phyloP scores from a whole-genome alignment of 2,329 filamentous ascomycete species.

The Metarhizium humberi region DNA sequence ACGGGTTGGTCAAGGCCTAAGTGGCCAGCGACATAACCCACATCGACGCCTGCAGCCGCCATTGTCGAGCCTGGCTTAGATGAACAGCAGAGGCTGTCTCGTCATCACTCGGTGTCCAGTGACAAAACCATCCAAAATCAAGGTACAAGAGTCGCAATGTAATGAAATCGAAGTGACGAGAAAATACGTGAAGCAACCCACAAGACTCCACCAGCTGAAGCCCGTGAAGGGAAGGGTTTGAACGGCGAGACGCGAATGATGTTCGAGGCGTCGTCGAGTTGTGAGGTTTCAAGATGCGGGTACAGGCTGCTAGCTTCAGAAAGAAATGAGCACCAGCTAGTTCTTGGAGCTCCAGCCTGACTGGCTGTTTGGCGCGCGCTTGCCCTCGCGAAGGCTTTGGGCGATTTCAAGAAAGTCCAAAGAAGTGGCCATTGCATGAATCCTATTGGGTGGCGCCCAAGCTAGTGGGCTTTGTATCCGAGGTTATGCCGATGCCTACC shows the following conservation, averaged over 20 bases:
- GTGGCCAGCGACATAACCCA: constrained; percentile 64
- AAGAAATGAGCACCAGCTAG: background rate
- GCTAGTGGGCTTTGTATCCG: background rate
- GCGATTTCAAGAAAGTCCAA: too few relatives aligned
- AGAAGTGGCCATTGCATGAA: too few relatives aligned
- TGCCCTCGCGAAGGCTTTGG: background rate
- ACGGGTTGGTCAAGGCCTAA: constrained; percentile 58
- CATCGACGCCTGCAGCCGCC: constrained; percentile 48
- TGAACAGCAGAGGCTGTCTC: constrained; percentile 3
- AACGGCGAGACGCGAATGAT: background rate
- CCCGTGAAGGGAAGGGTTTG: background rate
- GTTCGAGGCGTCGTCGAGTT: background rate
- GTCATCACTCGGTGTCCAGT: constrained; percentile 8
- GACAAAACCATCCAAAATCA: constrained; percentile 1
- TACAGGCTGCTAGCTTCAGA: background rate
- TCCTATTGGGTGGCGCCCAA: background rate
- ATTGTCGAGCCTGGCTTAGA: constrained; percentile 17
- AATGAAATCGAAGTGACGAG: background rate
- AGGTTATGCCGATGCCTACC: background rate
- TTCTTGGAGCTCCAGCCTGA: background rate
- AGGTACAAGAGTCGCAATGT: background rate
- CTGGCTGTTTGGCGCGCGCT: constrained; percentile 1
- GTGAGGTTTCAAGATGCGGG: background rate
- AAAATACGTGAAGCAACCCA: background rate
- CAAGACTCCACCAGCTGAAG: background rate